Evolutionary conservation across 179 eudicot genomes (phyloP).

Genomic region (Beta macrorhiza): DNA sequence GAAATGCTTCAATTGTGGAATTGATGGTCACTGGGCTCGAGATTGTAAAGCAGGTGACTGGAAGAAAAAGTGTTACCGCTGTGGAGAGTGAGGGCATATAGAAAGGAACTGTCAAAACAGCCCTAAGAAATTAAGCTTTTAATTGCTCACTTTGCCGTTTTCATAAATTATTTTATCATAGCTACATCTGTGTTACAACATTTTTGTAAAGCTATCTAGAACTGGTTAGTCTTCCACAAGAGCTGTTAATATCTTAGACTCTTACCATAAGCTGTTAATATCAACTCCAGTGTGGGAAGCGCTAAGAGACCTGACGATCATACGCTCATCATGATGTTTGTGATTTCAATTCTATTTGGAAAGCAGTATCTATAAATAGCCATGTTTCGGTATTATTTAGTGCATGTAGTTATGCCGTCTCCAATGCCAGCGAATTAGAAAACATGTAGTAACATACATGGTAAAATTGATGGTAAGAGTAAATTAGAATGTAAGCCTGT

Average conservation of each 20-base stretch:
- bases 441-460: not conserved
- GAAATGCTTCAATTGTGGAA: slow-evolving; percentile 90
- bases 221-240: not conserved
- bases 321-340: not conserved
- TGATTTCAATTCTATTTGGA: not conserved
- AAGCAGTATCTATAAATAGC: not conserved
- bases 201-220: not conserved
- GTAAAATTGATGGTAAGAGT: not conserved
- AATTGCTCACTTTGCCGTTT: not conserved
- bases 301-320: not conserved
- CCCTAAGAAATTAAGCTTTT: slow-evolving; percentile 67
- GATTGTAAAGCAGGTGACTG: slow-evolving; percentile 98
- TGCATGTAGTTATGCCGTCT: not conserved
- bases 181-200: no score
- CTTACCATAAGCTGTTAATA: not conserved
- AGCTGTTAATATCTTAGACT: no score
- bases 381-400: not conserved
- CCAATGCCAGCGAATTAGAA: not conserved
- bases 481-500: not conserved
- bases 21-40: slow-evolving; percentile 98
- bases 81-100: slow-evolving; percentile 91
- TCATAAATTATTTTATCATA: not conserved
- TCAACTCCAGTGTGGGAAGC: not conserved
- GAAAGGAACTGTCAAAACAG: slow-evolving; percentile 88
- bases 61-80: slow-evolving; percentile 96